These are phyloP conservation scores for Phytophthora syringae DNA, from an alignment of 352 stramenopile genomes.

Conservation along the genomic window DNA sequence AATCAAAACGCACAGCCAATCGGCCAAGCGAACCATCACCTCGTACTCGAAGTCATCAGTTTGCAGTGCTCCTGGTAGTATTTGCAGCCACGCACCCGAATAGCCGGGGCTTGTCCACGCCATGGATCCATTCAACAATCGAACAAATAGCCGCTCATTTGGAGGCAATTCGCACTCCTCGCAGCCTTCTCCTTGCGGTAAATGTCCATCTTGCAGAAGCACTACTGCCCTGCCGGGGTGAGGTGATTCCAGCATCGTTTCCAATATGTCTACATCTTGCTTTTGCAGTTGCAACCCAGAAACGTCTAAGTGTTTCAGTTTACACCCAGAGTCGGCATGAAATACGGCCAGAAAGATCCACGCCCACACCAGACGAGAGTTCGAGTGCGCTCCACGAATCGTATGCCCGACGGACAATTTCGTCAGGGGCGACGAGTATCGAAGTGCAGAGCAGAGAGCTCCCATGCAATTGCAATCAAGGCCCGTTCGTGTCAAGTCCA, in stretches of 20 bases:
- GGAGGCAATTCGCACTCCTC: slow-evolving; percentile 30
- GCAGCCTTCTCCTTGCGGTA: slow-evolving; percentile 30
- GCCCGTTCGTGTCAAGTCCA: slow-evolving; percentile 30
- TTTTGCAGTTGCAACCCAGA: slow-evolving; percentile 31
- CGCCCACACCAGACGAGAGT: slow-evolving; percentile 31
- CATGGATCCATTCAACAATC: slow-evolving; percentile 27
- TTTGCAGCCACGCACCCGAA: slow-evolving; percentile 21
- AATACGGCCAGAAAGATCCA: slow-evolving; percentile 57
- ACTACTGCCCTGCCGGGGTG: slow-evolving; percentile 27
- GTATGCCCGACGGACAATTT: slow-evolving; percentile 34
- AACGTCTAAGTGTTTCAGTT: slow-evolving; percentile 35
- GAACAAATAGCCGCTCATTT: slow-evolving; percentile 29
- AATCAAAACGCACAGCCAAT: slow-evolving; percentile 44
- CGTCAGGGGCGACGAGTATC: slow-evolving; percentile 25
- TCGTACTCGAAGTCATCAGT: slow-evolving; percentile 39
- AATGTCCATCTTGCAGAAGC: slow-evolving; percentile 22
- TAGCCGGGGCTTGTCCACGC: slow-evolving; percentile 15
- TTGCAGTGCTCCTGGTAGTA: neutral
- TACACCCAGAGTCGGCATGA: slow-evolving; percentile 40
- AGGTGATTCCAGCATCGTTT: slow-evolving; percentile 21
- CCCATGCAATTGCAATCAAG: slow-evolving; percentile 24
- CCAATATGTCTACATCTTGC: slow-evolving; percentile 7
- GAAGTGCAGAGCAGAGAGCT: slow-evolving; percentile 38
- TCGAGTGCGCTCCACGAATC: slow-evolving; percentile 29
- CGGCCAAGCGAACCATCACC: slow-evolving; percentile 27